Evolutionary conservation across 208 protist species (phyloP), one percentile per base, ranked within the genome.

Genomic region (Acanthamoeba royreba): DNA sequence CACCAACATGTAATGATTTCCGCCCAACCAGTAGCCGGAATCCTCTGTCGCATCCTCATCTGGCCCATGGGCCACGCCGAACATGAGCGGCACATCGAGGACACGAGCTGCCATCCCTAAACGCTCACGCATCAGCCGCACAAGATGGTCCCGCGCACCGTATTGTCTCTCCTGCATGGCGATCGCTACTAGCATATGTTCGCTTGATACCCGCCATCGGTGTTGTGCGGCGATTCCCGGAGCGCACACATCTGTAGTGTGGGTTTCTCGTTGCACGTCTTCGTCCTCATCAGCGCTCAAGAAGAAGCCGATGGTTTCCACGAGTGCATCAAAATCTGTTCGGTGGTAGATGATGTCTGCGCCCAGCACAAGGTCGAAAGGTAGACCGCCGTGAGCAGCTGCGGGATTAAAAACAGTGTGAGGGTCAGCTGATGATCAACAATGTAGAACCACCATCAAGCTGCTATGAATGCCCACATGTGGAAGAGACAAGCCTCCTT

Each of bases 111-210:
- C 74, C 43, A 85, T 49, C 7, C 74, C 74, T 9, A 85, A 13
- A 25, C 74, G 38, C 7, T n/a, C 40, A 40, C 74, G 40, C 74
- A 85, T 53, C 25, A 49, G 38, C 43, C 53, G 4, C 1, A 85
- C 45, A 2, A 85, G 43, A 43, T 85, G 45, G 74, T 85, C 74
- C 11, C 47, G 74, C 0, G 74, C 74, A 28, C 74, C 74, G 31
- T 85, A 85, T 2, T 85, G 74, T 1, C 74, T 40, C 74, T 85
- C 74, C 43, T 85, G 74, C 74, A 85, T 85, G 43, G 74, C 74
- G 43, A 85, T 85, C n/a, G 53, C 38, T 17, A 85, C 74, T 22
- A 85, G 74, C 0, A 45, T 45, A 5, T 55, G n/a, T 28, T 85
- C 28, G 74, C 38, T 85, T 35, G 28, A 85, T 22, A 58, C 15